A percentile compares a stretch with the other conserved stretches of the same genome.
These are phyloP conservation scores for Rubia tinctorum DNA, from an alignment of 305 asterid species.

Conservation along the genomic window DNA sequence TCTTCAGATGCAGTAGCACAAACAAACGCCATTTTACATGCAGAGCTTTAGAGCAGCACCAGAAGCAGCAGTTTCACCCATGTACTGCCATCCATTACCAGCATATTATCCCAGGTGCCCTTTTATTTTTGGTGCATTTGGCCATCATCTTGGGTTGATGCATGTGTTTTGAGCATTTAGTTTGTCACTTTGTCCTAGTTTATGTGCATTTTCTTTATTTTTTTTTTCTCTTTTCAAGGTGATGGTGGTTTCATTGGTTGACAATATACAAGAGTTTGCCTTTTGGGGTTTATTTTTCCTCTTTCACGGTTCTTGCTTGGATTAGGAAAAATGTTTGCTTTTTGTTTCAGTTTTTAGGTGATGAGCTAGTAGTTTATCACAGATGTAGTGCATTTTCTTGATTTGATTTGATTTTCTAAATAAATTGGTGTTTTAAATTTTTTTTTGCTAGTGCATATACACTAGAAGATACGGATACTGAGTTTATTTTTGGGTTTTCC, in stretches of 20 bases:
- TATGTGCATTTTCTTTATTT: background rate
- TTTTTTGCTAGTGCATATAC: too few relatives aligned
- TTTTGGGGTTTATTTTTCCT: background rate
- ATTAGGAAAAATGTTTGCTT: background rate
- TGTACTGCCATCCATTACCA: slow-evolving; percentile 49
- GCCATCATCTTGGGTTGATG: background rate
- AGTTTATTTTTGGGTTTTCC: background rate
- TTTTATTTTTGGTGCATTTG: background rate
- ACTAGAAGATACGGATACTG: background rate
- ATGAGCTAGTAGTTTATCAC: too few relatives aligned
- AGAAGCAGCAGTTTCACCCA: slow-evolving; percentile 28
- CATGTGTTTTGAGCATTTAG: background rate
- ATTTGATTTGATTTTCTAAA: too few relatives aligned
- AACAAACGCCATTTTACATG: slow-evolving; percentile 29
- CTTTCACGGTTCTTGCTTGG: background rate
- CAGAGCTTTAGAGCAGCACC: slow-evolving; percentile 49
- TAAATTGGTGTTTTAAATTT: background rate
- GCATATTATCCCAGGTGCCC: slow-evolving; percentile 56
- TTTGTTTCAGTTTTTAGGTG: background rate
- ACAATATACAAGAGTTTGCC: background rate
- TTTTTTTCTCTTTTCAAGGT: slow-evolving; percentile 10
- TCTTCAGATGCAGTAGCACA: background rate
- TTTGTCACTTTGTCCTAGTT: too few relatives aligned
- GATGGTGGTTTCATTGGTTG: background rate
- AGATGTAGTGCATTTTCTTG: too few relatives aligned